Evolutionary conservation across 129 eudicot genomes (phyloP), one percentile per base, ranked within the genome.

Genomic region (Dittrichia graveolens): DNA sequence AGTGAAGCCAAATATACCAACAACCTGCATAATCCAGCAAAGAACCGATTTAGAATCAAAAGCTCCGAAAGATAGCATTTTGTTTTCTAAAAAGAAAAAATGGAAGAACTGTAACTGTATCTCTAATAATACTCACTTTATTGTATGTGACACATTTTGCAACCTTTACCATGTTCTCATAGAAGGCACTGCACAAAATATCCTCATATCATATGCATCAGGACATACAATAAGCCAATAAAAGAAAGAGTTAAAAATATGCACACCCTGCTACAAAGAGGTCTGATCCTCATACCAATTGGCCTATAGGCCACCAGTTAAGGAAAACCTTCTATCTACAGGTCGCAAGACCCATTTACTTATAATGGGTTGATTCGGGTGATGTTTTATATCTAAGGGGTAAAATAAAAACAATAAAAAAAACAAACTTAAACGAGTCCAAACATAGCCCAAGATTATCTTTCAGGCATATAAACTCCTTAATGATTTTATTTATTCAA

Each of bases 91-190:
- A 7, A 18, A 18, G 9, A 24, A 3, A 54, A 65, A 12, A 0
- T 8, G 44, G 15, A 54, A 41, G 19, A 54, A 75, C 3, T n/a
- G 55, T 16, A 5, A 37, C 1, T 11, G n/a, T 39, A 55, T 54
- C 39, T 49, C 34, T 50, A 42, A 44, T 2, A 66, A 38, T 49
- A 73, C 53, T 71, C 24, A 86, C 98, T 91, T 92, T 92, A 71
- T 92, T 92, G 69, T 84, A 87, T 59, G 98, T 92, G 76, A 92
- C 96, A 82, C 98, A 89, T 65, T 85, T 93, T 8, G 82, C 83
- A 71, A 93, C 83, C 87, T 65, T 89, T 60, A 93, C 86, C 98
- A 89, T 93, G 86, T 93, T 93, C 86, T 85, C 78, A 84, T 87
- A 93, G 69, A 93, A 93, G 65, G 92, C 81, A 62, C 98, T 93